Evolutionary conservation across 2,329 filamentous ascomycete genomes (phyloP), one percentile per base, ranked within the genome.

Genomic region (Cytospora leucostoma): DNA sequence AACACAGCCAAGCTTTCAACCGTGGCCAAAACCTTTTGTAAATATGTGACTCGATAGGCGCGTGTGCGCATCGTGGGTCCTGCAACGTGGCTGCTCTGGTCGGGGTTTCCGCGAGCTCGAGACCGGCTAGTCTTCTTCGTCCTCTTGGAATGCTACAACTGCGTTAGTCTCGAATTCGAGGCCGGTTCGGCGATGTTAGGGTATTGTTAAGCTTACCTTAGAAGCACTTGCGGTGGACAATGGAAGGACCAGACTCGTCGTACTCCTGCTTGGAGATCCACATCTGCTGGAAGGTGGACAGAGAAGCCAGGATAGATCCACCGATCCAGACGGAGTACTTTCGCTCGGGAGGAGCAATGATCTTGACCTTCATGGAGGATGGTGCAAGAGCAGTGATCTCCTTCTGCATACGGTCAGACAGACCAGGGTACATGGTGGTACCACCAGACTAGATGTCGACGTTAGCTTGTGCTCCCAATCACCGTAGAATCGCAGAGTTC

Each of bases 181-280:
- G 1, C 35, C 19, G 12, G 10, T 19, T 17, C n/a, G 37, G 13
- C 35, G 17, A 11, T 13, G 7, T 10, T 8, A 32, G 13, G 1
- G 1, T 7, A 8, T 35, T 7, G 49, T 13, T 1, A 53, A 34
- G 67, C 78, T 74, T 77, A 89, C 88, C 89, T 97, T 97, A 97
- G 91, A 97, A 97, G 92, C 94, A 97, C 92, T 97, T 98, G 90
- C 93, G 92, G 91, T 98, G 94, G 76, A 98, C 94, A 78, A 98
- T 98, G 77, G 93, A 97, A 75, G 94, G 95, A 84, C 94, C 94
- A 82, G 90, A 95, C 92, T 98, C 95, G 86, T 99, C 95, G 89
- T 98, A 98, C 88, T 98, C 94, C 86, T 99, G 95, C 93, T 99
- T 99, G 76, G 95, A 99, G 89, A 99, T 98, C 95, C 95, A 99